Percentiles rank a stretch among this genome's conserved stretches.
phyloP scores from a whole-genome alignment of 805 yeast species.

The Torulaspora indica region DNA sequence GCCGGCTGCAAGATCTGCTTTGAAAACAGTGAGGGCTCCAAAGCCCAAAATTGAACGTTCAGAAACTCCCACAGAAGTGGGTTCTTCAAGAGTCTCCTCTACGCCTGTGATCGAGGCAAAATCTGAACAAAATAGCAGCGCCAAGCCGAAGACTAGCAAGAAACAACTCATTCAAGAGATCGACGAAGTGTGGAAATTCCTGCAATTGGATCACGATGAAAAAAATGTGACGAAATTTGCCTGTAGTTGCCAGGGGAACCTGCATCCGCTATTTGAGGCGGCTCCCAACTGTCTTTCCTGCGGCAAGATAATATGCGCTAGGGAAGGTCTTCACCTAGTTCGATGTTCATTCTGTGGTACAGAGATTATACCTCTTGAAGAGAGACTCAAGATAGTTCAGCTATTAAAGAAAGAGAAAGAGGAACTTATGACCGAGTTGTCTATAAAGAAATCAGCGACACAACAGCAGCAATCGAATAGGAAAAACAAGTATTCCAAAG shows the following conservation, averaged over 20 bases:
- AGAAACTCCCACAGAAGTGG: neutral
- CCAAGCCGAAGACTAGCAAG: slow-evolving; percentile 27
- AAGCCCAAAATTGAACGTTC: neutral
- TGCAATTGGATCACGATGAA: slow-evolving; percentile 40
- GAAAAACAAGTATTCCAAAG: slow-evolving; percentile 35
- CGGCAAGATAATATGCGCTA: slow-evolving; percentile 86
- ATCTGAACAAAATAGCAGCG: neutral
- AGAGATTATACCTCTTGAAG: slow-evolving; percentile 59
- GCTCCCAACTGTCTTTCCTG: slow-evolving; percentile 94
- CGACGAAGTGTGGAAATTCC: slow-evolving; percentile 53
- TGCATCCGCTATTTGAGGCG: slow-evolving; percentile 82
- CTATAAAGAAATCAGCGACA: slow-evolving; percentile 21
- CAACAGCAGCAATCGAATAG: slow-evolving; percentile 16
- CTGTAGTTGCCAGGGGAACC: slow-evolving; percentile 82
- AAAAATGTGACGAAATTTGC: slow-evolving; percentile 26
- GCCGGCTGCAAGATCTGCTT: neutral
- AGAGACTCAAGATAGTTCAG: slow-evolving; percentile 51
- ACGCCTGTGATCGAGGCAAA: neutral
- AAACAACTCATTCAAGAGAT: slow-evolving; percentile 58
- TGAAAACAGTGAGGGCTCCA: neutral
- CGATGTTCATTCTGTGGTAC: slow-evolving; percentile 82
- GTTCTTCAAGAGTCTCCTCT: neutral
- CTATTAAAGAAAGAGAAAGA: slow-evolving; percentile 53
- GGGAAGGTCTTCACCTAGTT: slow-evolving; percentile 70
- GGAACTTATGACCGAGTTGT: slow-evolving; percentile 32